phyloP scores from a whole-genome alignment of 78 protist genomes.

The Dictyostelium purpureum region DNA sequence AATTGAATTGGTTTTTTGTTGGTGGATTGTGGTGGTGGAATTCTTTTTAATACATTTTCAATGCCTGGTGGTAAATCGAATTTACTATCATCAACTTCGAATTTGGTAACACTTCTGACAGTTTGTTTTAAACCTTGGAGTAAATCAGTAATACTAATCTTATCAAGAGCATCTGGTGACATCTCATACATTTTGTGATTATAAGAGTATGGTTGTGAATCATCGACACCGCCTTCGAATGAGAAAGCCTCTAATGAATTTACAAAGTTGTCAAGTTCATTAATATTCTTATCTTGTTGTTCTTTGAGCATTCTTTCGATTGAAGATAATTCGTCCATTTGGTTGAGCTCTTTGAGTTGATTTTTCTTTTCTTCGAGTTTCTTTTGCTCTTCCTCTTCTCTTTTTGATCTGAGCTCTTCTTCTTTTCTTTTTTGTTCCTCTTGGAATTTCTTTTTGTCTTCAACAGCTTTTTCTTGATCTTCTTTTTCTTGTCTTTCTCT shows the following conservation, averaged over 20 bases:
- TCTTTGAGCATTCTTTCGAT: slow-evolving; percentile 62
- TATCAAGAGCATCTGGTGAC: slow-evolving; percentile 54
- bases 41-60: slow-evolving; percentile 63
- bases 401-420: background rate
- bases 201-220: slow-evolving; percentile 48
- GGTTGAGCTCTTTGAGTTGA: slow-evolving; percentile 55
- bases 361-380: slow-evolving; percentile 28
- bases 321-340: slow-evolving; percentile 43
- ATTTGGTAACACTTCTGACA: slow-evolving; percentile 34
- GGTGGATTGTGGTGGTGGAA: slow-evolving; percentile 16
- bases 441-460: background rate
- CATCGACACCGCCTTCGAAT: slow-evolving; percentile 77
- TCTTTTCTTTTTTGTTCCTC: slow-evolving; percentile 45
- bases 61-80: slow-evolving; percentile 61
- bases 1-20: background rate
- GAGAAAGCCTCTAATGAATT: slow-evolving; percentile 40
- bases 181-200: slow-evolving; percentile 75
- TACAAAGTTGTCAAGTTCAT: slow-evolving; percentile 49
- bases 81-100: slow-evolving; percentile 64
- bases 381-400: slow-evolving; percentile 34
- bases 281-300: slow-evolving; percentile 38
- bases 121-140: slow-evolving; percentile 71
- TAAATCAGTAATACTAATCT: slow-evolving; percentile 50
- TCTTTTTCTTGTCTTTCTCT: slow-evolving; percentile 60
- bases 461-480: background rate